Evolutionary conservation across 257 asterid species (phyloP), one percentile per base, ranked within the genome.

Genomic region (Gentiana dahurica): DNA sequence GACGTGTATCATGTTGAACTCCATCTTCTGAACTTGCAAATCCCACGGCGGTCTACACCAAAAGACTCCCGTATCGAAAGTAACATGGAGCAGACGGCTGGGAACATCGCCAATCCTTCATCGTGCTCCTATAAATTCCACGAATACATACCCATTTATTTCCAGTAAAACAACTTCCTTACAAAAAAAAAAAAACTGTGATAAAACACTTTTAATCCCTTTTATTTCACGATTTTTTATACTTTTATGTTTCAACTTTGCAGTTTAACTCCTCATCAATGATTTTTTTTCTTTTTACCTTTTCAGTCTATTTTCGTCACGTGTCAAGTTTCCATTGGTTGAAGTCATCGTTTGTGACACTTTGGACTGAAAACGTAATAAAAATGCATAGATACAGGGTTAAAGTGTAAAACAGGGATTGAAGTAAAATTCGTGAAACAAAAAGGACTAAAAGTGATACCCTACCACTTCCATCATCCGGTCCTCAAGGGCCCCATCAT

Each of bases 11-110:
- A 41, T 71, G 88, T 69, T 60, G 74, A 81, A 43, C 54, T 63
- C 81, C 81, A 75, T 45, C 84, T 65, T 76, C 96, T 76, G 62
- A 68, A 87, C 68, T 73, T 85, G 88, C 98, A 91, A 54, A 91
- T 79, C 62, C 95, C 98, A 41, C 96, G 94, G 1, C 96, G 92
- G 50, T 74, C 77, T 64, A 76, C 84, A 2, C 73, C 59, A 37
- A 87, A 85, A 38, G 96, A 91, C 66, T 83, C 90, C 55, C 84
- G 82, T 66, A 91, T 69, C 37, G 93, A 87, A 64, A 66, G 77
- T 47, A 87, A 51, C 94, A 85, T 67, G 51, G 72, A 68, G 56
- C 71, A 43, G 38, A 91, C 94, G 9, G 72, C 85, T 9, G 84
- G 84, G 48, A 77, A 76, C 63, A 41, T 66, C 57, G 68, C 58